Conservation (phyloP, 2,329 filamentous ascomycete genomes). For the Botrytis paeoniae region DNA sequence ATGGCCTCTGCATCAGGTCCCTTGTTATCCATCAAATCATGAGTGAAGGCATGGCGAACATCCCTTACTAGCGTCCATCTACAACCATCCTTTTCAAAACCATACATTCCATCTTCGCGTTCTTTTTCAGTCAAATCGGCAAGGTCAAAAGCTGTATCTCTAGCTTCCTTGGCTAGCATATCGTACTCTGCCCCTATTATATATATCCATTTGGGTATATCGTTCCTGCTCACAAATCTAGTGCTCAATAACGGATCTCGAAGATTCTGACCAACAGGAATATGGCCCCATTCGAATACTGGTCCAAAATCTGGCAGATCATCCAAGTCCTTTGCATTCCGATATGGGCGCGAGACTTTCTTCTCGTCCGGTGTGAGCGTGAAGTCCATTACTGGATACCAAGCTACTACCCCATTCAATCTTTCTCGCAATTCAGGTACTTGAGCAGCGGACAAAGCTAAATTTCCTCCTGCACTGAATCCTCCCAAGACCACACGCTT, state of each 20-base stretch:
- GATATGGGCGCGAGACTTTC: conserved; percentile 37
- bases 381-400: conserved; percentile 48
- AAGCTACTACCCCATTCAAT: conserved; percentile 42
- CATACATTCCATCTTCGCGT: conserved; percentile 18
- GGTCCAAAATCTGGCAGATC: conserved; percentile 24
- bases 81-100: conserved; percentile 26
- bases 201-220: conserved; percentile 28
- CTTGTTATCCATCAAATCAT: conserved; percentile 23
- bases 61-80: conserved; percentile 26
- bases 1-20: conserved; percentile 21
- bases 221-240: conserved; percentile 26
- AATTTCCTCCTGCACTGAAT: conserved; percentile 52
- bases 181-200: conserved; percentile 27
- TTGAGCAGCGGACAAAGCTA: conserved; percentile 45
- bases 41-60: conserved; percentile 28
- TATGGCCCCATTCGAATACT: conserved; percentile 31
- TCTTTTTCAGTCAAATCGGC: conserved; percentile 20
- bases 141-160: conserved; percentile 23
- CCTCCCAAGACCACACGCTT: conserved; percentile 44
- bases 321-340: conserved; percentile 28
- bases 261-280: conserved; percentile 29
- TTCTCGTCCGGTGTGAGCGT: conserved; percentile 37
- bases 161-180: conserved; percentile 27
- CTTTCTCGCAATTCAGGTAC: conserved; percentile 37
- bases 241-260: conserved; percentile 31